phyloP scores from a whole-genome alignment of 208 protist species.

The Wallacemonas sp. region DNA sequence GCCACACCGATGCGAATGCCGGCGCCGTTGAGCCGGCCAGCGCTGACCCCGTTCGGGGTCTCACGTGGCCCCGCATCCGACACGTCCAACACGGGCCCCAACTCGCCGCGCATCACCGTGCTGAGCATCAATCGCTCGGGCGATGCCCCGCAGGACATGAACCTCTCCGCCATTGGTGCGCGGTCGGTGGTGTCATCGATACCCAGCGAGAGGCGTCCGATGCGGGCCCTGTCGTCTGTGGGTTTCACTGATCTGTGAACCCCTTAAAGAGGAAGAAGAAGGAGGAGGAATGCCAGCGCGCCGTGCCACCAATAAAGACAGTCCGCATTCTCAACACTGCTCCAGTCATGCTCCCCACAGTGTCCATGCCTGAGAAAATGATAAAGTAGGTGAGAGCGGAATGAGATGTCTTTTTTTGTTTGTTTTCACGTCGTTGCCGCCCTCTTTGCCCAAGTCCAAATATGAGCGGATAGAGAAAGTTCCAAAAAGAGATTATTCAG shows the following conservation, averaged over 20 bases:
- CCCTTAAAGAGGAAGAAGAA: background rate
- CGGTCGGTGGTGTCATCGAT: background rate
- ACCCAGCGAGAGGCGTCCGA: constrained; percentile 1
- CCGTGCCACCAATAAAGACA: too few species aligned
- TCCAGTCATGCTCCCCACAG: too few species aligned
- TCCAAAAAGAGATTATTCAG: too few species aligned
- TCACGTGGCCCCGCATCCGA: background rate
- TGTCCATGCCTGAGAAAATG: background rate
- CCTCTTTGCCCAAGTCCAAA: too few species aligned
- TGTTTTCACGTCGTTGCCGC: too few species aligned
- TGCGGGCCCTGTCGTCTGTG: background rate
- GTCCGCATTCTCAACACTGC: too few species aligned
- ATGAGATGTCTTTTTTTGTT: too few species aligned
- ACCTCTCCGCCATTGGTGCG: background rate
- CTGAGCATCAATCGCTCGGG: constrained; percentile 10
- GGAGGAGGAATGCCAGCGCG: too few species aligned
- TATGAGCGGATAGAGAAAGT: too few species aligned
- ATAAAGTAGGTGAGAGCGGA: background rate
- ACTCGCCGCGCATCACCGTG: background rate
- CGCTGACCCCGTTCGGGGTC: constrained; percentile 6
- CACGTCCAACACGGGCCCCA: background rate
- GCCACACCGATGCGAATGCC: too few species aligned
- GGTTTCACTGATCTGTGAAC: background rate
- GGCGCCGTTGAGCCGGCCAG: too few species aligned
- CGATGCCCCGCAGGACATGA: background rate